Evolutionary conservation across 2,329 filamentous ascomycete genomes (phyloP).

Genomic region (Cadophora sp.): DNA sequence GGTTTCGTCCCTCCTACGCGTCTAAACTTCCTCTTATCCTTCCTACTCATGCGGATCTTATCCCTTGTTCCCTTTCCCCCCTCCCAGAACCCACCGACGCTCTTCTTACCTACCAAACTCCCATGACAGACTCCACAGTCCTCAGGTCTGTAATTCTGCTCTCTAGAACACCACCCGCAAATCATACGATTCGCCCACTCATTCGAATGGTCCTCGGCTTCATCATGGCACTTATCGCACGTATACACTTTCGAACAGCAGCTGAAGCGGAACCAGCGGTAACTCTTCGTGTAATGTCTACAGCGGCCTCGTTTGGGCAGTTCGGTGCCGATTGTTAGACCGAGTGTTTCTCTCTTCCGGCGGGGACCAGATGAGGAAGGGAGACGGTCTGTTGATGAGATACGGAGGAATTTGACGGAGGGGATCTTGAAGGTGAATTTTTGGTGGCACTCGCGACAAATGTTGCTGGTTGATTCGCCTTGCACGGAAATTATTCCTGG

Average conservation of each 20-base stretch:
- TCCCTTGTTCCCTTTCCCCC: conserved; percentile 84
- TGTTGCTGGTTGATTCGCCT: conserved; percentile 74
- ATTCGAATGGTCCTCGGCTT: conserved; percentile 71
- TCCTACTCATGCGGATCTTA: conserved; percentile 72
- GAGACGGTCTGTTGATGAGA: conserved; percentile 58
- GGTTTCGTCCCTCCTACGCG: conserved; percentile 53
- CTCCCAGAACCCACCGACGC: conserved; percentile 80
- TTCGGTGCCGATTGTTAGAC: conserved; percentile 62
- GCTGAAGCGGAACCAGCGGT: conserved; percentile 70
- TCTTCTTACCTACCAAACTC: conserved; percentile 69
- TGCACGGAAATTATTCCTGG: conserved; percentile 74
- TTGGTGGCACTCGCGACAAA: conserved; percentile 80
- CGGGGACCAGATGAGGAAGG: conserved; percentile 49
- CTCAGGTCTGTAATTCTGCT: conserved; percentile 80
- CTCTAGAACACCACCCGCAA: conserved; percentile 79
- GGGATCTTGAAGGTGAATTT: conserved; percentile 83
- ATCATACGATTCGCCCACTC: conserved; percentile 88
- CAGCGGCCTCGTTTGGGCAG: conserved; percentile 62
- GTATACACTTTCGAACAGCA: conserved; percentile 65
- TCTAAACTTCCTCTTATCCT: conserved; percentile 78
- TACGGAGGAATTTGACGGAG: conserved; percentile 77
- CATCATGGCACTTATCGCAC: conserved; percentile 80
- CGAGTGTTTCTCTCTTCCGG: conserved; percentile 59
- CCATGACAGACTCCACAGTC: conserved; percentile 77
- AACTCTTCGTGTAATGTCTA: conserved; percentile 63